These are phyloP conservation scores for Glaciozyma martinii DNA, from an alignment of 768 basidiomycete species.

Conservation along the genomic window DNA sequence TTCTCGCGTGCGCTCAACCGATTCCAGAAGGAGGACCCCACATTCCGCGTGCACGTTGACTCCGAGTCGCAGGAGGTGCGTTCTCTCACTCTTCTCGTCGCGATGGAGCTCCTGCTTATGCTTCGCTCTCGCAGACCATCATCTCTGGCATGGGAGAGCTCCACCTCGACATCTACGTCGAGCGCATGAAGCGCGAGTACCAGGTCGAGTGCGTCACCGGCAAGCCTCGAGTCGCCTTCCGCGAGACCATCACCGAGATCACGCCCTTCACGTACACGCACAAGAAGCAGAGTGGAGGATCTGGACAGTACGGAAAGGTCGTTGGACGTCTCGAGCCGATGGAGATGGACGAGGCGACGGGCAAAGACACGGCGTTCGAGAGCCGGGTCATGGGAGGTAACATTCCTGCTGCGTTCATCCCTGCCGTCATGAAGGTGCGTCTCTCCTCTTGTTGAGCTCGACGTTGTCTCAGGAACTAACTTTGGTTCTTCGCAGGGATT, in stretches of 20 bases:
- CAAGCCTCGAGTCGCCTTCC: constrained; percentile 91
- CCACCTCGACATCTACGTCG: constrained; percentile 96
- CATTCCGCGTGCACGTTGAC: constrained; percentile 95
- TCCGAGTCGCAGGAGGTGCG: constrained; percentile 80
- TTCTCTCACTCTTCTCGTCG: background rate
- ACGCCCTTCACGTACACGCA: constrained; percentile 83
- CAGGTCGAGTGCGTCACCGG: constrained; percentile 86
- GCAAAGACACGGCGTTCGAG: constrained; percentile 67
- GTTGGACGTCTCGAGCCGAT: constrained; percentile 86
- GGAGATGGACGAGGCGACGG: constrained; percentile 63
- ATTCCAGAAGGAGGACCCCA: constrained; percentile 98
- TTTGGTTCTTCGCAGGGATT: constrained; percentile 58
- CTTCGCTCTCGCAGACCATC: constrained; percentile 60
- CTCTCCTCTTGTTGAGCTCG: background rate
- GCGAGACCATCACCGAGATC: constrained; percentile 80
- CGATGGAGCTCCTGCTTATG: background rate
- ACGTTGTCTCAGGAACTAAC: constrained; percentile 1
- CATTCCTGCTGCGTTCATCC: constrained; percentile 83
- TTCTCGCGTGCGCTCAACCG: constrained; percentile 94
- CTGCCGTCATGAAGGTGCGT: constrained; percentile 79
- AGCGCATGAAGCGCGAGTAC: constrained; percentile 97
- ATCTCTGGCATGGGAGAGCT: constrained; percentile 99
- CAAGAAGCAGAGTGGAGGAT: constrained; percentile 96
- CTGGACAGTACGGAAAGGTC: constrained; percentile 92
- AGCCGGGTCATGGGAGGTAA: constrained; percentile 83